phyloP scores from a whole-genome alignment of 2,329 filamentous ascomycete species.

The Gaeumannomyces sp. region DNA sequence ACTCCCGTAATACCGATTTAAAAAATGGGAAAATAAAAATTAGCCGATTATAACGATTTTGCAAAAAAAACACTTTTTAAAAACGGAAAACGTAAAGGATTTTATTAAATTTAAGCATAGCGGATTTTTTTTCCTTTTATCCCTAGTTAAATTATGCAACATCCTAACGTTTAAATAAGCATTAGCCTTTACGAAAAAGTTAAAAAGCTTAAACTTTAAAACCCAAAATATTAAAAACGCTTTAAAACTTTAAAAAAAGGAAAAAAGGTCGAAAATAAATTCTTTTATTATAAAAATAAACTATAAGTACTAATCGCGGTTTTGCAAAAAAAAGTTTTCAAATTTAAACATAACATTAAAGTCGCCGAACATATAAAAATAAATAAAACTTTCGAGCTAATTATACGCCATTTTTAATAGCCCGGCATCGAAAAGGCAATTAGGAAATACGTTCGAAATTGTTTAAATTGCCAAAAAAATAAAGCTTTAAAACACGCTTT shows the following conservation, averaged over 20 bases:
- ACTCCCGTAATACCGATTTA: background rate
- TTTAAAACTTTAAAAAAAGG: background rate
- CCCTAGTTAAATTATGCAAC: background rate
- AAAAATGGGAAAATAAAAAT: too few species aligned
- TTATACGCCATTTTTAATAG: background rate
- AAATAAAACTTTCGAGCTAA: background rate
- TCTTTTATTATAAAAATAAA: background rate
- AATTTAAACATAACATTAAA: too few species aligned
- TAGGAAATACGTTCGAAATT: background rate
- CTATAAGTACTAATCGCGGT: too few species aligned
- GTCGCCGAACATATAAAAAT: background rate
- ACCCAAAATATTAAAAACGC: background rate
- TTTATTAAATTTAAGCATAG: too few species aligned
- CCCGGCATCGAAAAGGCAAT: background rate
- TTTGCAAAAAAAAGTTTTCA: too few species aligned
- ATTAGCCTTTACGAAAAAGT: background rate
- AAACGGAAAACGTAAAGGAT: too few species aligned
- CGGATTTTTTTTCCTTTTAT: background rate
- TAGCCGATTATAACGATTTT: background rate
- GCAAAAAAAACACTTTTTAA: background rate
- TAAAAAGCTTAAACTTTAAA: background rate
- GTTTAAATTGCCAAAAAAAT: background rate
- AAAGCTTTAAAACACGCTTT: too few species aligned
- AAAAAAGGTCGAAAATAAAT: background rate
- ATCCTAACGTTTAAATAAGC: background rate